phyloP scores from a whole-genome alignment of 2,329 filamentous ascomycete species.

The Zopfia rhizophila region DNA sequence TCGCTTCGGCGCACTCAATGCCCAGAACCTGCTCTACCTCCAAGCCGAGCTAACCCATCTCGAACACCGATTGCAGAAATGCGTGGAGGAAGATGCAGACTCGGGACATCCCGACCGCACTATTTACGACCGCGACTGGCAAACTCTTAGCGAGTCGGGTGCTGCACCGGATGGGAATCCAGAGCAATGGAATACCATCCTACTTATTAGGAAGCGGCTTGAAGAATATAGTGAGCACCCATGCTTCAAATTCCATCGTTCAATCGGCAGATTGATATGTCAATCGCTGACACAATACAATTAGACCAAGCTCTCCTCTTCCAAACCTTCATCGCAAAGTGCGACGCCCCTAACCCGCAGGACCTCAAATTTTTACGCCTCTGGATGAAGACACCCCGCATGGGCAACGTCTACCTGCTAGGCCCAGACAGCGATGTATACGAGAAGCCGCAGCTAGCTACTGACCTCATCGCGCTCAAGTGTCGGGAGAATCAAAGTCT shows the following conservation, averaged over 20 bases:
- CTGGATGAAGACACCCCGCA: slow-evolving; percentile 11
- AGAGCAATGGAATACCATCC: slow-evolving; percentile 1
- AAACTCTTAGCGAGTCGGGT: background rate
- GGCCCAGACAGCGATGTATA: slow-evolving; percentile 16
- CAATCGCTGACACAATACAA: no score
- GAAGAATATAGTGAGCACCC: slow-evolving; percentile 5
- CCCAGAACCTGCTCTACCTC: slow-evolving; percentile 21
- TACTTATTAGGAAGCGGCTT: background rate
- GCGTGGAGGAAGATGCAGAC: background rate
- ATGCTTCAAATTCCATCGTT: no score
- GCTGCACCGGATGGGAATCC: background rate
- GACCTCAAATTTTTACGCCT: no score
- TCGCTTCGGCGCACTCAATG: slow-evolving; percentile 19
- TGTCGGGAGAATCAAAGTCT: background rate
- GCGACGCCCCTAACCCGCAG: no score
- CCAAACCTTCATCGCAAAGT: no score
- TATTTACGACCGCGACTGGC: slow-evolving; percentile 2
- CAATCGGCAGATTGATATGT: no score
- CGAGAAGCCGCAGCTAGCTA: slow-evolving; percentile 8
- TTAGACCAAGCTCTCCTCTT: no score
- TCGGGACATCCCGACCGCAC: background rate
- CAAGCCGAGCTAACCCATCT: slow-evolving; percentile 22
- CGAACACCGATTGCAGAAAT: background rate
- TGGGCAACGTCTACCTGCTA: slow-evolving; percentile 16
- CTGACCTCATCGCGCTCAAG: slow-evolving; percentile 10